phyloP scores from a whole-genome alignment of 139 green algal species.

The Micractinium sp. region DNA sequence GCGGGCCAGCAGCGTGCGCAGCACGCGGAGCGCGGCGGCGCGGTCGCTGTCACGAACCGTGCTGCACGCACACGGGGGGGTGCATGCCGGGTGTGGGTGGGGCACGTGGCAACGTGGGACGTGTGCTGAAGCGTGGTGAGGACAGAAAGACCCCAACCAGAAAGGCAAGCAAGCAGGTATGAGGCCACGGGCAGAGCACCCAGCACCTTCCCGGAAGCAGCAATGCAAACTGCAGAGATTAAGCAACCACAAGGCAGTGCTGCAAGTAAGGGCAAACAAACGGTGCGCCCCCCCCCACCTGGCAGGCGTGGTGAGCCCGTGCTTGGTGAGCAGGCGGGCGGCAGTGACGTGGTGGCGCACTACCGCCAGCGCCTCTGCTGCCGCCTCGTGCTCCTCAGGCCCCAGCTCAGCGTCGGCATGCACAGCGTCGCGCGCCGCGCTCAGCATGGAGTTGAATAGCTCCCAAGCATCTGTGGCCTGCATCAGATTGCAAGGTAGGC shows the following conservation, averaged over 20 bases:
- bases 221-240: too few relatives aligned
- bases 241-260: too few relatives aligned
- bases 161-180: not conserved
- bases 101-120: not conserved
- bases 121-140: too few relatives aligned
- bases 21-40: constrained; percentile 4
- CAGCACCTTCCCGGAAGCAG: not conserved
- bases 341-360: constrained; percentile 29
- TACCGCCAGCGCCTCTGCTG: not conserved
- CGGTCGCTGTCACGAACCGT: constrained; percentile 6
- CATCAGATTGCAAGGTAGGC: not conserved
- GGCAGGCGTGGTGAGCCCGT: constrained; percentile 31
- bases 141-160: not conserved
- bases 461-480: constrained; percentile 35
- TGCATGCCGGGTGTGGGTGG: not conserved
- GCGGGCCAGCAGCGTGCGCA: constrained; percentile 48
- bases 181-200: not conserved
- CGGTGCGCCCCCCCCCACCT: not conserved
- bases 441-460: constrained; percentile 16
- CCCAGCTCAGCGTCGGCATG: not conserved
- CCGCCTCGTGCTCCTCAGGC: not conserved
- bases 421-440: not conserved
- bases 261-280: too few relatives aligned
- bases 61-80: not conserved
- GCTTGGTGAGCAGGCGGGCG: constrained; percentile 34